These are phyloP conservation scores for Diospyros kaki DNA, from an alignment of 148 eudicot species.

Conservation along the genomic window DNA sequence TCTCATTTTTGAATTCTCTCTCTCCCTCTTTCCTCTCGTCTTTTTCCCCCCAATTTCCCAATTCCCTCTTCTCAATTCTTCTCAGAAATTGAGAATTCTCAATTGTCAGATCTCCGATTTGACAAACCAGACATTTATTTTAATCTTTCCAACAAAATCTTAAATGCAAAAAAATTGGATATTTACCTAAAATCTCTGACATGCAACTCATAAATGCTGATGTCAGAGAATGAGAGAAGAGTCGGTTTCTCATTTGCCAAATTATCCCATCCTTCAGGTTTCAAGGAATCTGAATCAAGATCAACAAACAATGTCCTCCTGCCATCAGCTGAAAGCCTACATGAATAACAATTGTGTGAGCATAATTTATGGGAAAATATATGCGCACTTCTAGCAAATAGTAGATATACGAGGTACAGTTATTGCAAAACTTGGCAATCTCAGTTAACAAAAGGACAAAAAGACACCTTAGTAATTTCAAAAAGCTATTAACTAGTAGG, in stretches of 20 bases:
- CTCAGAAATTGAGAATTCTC: too few relatives aligned
- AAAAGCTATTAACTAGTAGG: neutral
- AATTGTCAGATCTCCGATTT: too few relatives aligned
- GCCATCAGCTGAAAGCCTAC: conserved; percentile 77
- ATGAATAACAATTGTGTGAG: conserved; percentile 12
- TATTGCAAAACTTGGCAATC: neutral
- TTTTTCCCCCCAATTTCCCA: too few relatives aligned
- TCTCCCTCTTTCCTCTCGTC: too few relatives aligned
- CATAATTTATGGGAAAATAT: neutral
- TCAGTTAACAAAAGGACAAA: neutral
- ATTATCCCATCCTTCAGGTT: conserved; percentile 89
- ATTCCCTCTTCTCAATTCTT: too few relatives aligned
- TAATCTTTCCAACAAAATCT: too few relatives aligned
- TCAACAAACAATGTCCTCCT: conserved; percentile 72
- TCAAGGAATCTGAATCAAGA: conserved; percentile 58
- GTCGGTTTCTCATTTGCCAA: conserved; percentile 68
- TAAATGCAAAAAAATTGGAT: neutral
- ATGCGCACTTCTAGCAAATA: neutral
- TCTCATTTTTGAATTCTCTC: too few relatives aligned
- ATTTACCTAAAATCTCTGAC: conserved; percentile 92
- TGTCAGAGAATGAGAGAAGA: conserved; percentile 70
- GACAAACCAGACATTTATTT: too few relatives aligned
- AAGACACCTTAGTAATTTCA: conserved; percentile 10
- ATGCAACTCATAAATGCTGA: conserved; percentile 93
- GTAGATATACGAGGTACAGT: neutral